Evolutionary conservation across 2,329 filamentous ascomycete genomes (phyloP), one percentile per base, ranked within the genome.

Genomic region (Scedosporium dehoogii): DNA sequence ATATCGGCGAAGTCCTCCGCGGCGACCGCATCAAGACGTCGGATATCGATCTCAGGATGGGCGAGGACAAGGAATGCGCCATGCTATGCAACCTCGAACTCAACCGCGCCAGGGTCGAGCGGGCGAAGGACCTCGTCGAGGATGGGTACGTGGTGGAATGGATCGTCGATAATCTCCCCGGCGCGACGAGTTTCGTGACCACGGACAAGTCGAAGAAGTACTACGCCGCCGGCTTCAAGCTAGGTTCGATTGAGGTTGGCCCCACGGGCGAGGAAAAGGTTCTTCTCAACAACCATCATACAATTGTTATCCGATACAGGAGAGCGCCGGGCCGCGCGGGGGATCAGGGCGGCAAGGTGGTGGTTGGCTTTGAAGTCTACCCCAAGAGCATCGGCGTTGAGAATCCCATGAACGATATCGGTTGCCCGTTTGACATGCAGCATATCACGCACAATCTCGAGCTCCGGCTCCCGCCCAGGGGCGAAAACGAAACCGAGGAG

Each of bases 101-200:
- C 16, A 82, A 83, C 65, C 81, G 84, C 46, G 78, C 79, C 56
- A 88, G 87, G 57, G 73, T 96, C 63, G 81, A 82, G 68, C 83
- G 85, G 71, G 88, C 89, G 4, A 84, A 83, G 67, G 80, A 92
- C 65, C 76, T 96, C 69, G 87, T 96, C 46, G 83, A 82, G 64
- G 84, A 92, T 61, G 90, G 89, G 42, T 96, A 94, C 72, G 86
- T 94, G n/a, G 87, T 87, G 1, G 91, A 96, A 74, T 96, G 91
- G 92, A 96, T 96, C 67, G 89, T 94, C 66, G 91, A 96, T 73
- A 96, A 96, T 69, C 80, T 96, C 9, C 91, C 92, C 1, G 91
- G 91, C 6, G 91, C 91, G 42, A 96, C 91, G 7, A 92, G 88
- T 72, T 96, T 96, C 70, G 88, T 94, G 29, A 93, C 90, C 0